phyloP scores from a whole-genome alignment of 2,329 filamentous ascomycete genomes.

The Hypoxylon rubiginosum region DNA sequence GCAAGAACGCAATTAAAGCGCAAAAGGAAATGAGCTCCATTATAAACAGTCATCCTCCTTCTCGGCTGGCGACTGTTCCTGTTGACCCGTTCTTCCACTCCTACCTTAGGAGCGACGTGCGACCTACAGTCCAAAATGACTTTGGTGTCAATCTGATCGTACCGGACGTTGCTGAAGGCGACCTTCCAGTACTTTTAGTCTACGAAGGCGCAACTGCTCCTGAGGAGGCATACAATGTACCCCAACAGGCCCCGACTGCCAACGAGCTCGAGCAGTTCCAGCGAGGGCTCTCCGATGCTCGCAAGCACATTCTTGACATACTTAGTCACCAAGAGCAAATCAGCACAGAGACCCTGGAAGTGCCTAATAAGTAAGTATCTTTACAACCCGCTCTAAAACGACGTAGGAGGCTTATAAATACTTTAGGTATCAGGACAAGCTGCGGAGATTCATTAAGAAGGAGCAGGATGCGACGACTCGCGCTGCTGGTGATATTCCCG shows the following conservation, averaged over 20 bases:
- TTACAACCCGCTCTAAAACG: not conserved
- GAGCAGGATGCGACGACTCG: constrained; percentile 68
- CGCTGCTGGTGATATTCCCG: constrained; percentile 69
- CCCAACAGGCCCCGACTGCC: constrained; percentile 65
- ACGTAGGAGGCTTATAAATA: constrained; percentile 46
- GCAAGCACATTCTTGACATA: constrained; percentile 68
- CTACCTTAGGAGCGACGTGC: constrained; percentile 75
- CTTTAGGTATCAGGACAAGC: constrained; percentile 71
- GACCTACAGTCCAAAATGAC: constrained; percentile 73
- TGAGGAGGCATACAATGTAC: constrained; percentile 64
- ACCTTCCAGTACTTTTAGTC: constrained; percentile 77
- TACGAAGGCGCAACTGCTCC: constrained; percentile 74
- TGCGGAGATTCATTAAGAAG: constrained; percentile 73
- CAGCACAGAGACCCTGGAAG: constrained; percentile 65
- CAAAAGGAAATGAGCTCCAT: constrained; percentile 81
- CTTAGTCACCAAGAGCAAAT: constrained; percentile 72
- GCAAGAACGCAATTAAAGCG: constrained; percentile 83
- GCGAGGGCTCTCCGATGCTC: constrained; percentile 67
- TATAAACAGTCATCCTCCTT: constrained; percentile 79
- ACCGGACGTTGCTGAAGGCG: constrained; percentile 71
- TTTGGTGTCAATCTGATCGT: constrained; percentile 81
- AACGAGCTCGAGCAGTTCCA: constrained; percentile 67
- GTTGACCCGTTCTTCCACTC: constrained; percentile 86
- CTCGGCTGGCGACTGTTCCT: constrained; percentile 74
- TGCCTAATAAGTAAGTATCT: constrained; percentile 66